Conservation (phyloP, 352 stramenopile genomes). For the Phytophthora hibernalis region DNA sequence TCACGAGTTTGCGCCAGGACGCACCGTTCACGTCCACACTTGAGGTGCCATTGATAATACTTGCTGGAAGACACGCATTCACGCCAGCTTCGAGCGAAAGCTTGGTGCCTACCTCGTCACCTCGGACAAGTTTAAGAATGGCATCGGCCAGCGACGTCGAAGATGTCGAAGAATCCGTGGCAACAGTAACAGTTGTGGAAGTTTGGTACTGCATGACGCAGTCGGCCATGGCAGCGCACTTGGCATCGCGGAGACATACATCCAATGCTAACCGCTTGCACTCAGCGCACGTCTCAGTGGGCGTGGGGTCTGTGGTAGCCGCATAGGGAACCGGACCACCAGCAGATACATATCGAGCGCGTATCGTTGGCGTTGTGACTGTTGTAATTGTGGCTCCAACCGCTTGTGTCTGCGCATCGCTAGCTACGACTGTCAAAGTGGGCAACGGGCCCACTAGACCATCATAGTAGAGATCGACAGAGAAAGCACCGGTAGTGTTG, state of each 20-base stretch:
- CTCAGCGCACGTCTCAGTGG: conserved; percentile 26
- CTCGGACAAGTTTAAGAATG: conserved; percentile 49
- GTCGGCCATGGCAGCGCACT: conserved; percentile 60
- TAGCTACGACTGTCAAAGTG: conserved; percentile 32
- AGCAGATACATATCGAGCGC: conserved; percentile 43
- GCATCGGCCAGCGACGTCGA: conserved; percentile 37
- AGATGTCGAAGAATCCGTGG: conserved; percentile 13
- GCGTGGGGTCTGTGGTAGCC: conserved; percentile 7
- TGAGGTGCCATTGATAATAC: conserved; percentile 11
- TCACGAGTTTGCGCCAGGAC: conserved; percentile 58
- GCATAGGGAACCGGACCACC: conserved; percentile 23
- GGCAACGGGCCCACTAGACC: conserved; percentile 60
- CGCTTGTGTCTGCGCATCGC: conserved; percentile 5
- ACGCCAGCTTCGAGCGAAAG: conserved; percentile 47
- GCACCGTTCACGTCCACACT: conserved; percentile 35
- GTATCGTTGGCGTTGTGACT: conserved; percentile 30
- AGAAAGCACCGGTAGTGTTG: conserved; percentile 19
- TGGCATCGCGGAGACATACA: conserved; percentile 55
- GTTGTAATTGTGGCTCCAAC: conserved; percentile 19
- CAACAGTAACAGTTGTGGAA: conserved; percentile 12
- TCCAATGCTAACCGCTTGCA: conserved; percentile 53
- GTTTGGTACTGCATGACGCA: conserved; percentile 49
- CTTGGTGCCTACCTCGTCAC: conserved; percentile 25
- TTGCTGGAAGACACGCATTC: conserved; percentile 35
- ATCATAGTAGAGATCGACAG: conserved; percentile 53